A percentile compares a stretch with the other conserved stretches of the same genome.
These are phyloP conservation scores for Scedosporium minutisporum DNA, from an alignment of 2,329 filamentous ascomycete genomes.

Conservation along the genomic window DNA sequence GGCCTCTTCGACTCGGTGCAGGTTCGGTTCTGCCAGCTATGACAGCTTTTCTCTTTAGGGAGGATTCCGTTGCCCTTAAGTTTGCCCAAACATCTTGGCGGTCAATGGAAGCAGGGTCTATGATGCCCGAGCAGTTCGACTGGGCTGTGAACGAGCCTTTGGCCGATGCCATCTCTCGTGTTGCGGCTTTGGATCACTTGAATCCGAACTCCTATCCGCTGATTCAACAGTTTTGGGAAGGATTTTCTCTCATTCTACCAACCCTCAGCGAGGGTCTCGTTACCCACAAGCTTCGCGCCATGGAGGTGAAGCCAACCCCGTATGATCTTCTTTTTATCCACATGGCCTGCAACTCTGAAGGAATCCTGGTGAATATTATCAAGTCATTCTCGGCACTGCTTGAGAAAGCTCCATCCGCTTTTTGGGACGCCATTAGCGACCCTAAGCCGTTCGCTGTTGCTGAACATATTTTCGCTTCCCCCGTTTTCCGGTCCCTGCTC, in stretches of 20 bases:
- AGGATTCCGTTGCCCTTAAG: conserved; percentile 49
- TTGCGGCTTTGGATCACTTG: conserved; percentile 37
- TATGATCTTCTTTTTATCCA: conserved; percentile 53
- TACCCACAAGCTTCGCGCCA: conserved; percentile 64
- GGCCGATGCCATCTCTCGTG: conserved; percentile 52
- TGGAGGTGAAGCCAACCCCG: conserved; percentile 68
- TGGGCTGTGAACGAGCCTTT: conserved; percentile 75
- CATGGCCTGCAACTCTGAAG: conserved; percentile 40
- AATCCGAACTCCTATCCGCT: conserved; percentile 24
- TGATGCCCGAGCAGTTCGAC: conserved; percentile 70
- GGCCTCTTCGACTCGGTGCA: conserved; percentile 64
- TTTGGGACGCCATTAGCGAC: conserved; percentile 81
- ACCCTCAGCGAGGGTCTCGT: conserved; percentile 66
- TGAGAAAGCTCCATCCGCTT: conserved; percentile 65
- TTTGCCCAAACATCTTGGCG: conserved; percentile 65
- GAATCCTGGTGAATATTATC: conserved; percentile 59
- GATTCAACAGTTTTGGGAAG: conserved; percentile 71
- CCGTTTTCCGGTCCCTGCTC: conserved; percentile 53
- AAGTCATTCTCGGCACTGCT: conserved; percentile 62
- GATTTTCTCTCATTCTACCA: conserved; percentile 62
- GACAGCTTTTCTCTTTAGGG: conserved; percentile 74
- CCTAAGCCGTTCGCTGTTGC: conserved; percentile 71
- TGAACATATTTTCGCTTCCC: conserved; percentile 73
- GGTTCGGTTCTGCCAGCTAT: conserved; percentile 71
- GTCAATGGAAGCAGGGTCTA: conserved; percentile 48